A percentile compares a stretch with the other conserved stretches of the same genome.
phyloP scores from a whole-genome alignment of 2,329 filamentous ascomycete genomes.

The Huntiella abstrusa region DNA sequence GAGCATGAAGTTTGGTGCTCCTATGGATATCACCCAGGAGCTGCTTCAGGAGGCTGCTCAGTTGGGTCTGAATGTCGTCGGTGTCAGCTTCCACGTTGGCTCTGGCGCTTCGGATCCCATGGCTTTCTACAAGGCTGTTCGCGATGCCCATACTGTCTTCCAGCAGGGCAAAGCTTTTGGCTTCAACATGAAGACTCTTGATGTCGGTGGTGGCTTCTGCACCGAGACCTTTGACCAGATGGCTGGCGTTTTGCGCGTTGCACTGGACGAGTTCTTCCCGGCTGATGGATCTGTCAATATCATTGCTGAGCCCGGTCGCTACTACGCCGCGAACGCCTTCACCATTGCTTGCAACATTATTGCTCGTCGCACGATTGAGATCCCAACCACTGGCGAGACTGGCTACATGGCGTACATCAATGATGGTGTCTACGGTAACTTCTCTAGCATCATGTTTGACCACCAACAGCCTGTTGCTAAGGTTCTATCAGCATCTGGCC shows the following conservation, averaged over 20 bases:
- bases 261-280: slow-evolving; percentile 78
- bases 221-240: slow-evolving; percentile 84
- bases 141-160: slow-evolving; percentile 76
- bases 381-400: slow-evolving; percentile 43
- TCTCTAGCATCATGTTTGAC: slow-evolving; percentile 98
- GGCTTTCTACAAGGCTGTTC: slow-evolving; percentile 78
- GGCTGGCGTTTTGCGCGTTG: slow-evolving; percentile 58
- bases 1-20: slow-evolving; percentile 93
- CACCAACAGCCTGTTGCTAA: slow-evolving; percentile 82
- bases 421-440: slow-evolving; percentile 95
- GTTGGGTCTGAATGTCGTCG: slow-evolving; percentile 75
- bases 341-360: slow-evolving; percentile 93
- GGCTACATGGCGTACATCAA: slow-evolving; percentile 97
- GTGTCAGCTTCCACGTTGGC: slow-evolving; percentile 94
- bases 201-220: slow-evolving; percentile 86
- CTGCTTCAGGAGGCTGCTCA: slow-evolving; percentile 66
- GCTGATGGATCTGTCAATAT: slow-evolving; percentile 50
- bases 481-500: slow-evolving; percentile 47
- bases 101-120: slow-evolving; percentile 89
- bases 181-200: slow-evolving; percentile 67
- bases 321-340: slow-evolving; percentile 86
- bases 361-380: slow-evolving; percentile 71
- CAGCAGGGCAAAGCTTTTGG: slow-evolving; percentile 62
- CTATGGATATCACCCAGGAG: slow-evolving; percentile 59
- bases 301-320: slow-evolving; percentile 91